phyloP scores from a whole-genome alignment of 345 rosid genomes.

The Isatis tinctoria region DNA sequence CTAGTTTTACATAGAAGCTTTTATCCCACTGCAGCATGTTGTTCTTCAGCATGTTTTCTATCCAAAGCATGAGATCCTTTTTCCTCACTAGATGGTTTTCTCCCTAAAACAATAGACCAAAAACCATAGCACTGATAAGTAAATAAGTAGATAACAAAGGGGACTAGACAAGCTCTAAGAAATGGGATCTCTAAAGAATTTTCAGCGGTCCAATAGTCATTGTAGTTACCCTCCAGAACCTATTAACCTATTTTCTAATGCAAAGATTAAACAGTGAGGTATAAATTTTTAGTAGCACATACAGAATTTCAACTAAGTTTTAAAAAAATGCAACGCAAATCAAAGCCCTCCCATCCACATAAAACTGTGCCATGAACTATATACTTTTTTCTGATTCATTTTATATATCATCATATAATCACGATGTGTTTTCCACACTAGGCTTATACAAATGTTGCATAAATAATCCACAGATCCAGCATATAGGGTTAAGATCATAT shows the following conservation, averaged over 20 bases:
- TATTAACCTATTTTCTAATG: neutral
- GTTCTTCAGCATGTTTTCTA: conserved; percentile 53
- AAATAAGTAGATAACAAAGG: neutral
- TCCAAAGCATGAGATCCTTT: conserved; percentile 35
- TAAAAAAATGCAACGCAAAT: neutral
- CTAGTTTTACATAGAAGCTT: conserved; percentile 50
- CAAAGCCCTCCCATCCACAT: neutral
- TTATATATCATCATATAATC: neutral
- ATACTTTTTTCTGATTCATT: neutral
- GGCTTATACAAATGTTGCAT: neutral
- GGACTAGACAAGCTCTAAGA: neutral
- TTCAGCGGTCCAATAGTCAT: neutral
- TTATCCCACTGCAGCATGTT: conserved; percentile 54
- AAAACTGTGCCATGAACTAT: neutral
- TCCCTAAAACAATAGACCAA: conserved; percentile 39
- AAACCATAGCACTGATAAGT: neutral
- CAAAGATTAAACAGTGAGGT: neutral
- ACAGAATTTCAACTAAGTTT: neutral
- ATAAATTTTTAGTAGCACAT: neutral
- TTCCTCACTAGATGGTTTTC: conserved; percentile 31
- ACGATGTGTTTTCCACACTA: neutral
- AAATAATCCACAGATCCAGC: neutral
- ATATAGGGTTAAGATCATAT: neutral
- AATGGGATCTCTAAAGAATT: neutral
- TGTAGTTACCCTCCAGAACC: neutral